Evolutionary conservation across 371 early-diverging fungal species (phyloP).

Genomic region (Apophysomyces ossiformis): DNA sequence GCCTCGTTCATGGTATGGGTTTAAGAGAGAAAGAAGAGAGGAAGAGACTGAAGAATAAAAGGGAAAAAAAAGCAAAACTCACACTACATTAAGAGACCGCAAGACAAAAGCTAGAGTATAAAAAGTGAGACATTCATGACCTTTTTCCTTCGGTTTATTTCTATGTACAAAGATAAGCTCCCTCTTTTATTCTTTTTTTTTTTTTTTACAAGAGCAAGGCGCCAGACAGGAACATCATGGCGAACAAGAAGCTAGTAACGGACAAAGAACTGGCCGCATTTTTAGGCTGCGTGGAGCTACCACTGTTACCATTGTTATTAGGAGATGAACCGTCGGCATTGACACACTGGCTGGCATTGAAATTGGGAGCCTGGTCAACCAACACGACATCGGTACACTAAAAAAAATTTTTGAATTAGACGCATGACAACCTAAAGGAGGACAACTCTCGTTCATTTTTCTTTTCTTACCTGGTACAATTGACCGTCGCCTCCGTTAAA

Average conservation of each 20-base stretch:
- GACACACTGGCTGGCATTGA: conserved; percentile 46
- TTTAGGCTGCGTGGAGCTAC: not conserved
- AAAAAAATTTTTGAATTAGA: not conserved
- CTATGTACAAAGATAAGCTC: not conserved
- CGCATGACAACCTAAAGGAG: too few species aligned
- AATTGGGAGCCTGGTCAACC: conserved; percentile 37
- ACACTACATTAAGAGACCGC: not conserved
- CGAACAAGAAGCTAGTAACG: not conserved
- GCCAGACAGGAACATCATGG: not conserved
- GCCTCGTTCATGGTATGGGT: not conserved
- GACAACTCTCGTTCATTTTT: not conserved
- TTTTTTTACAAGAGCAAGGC: not conserved
- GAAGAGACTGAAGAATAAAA: not conserved
- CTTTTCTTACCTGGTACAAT: conserved; percentile 54
- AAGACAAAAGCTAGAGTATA: not conserved
- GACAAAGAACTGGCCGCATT: not conserved
- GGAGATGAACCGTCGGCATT: conserved; percentile 39
- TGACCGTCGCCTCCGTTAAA: conserved; percentile 63
- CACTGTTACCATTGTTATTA: not conserved
- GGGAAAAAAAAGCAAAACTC: too few species aligned
- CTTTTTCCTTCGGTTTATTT: not conserved
- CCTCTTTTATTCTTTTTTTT: not conserved
- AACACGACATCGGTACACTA: conserved; percentile 63
- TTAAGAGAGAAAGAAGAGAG: not conserved
- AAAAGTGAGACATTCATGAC: too few species aligned